Evolutionary conservation across 192 early-diverging fungal genomes (phyloP).

Genomic region (Dissophora ornata): DNA sequence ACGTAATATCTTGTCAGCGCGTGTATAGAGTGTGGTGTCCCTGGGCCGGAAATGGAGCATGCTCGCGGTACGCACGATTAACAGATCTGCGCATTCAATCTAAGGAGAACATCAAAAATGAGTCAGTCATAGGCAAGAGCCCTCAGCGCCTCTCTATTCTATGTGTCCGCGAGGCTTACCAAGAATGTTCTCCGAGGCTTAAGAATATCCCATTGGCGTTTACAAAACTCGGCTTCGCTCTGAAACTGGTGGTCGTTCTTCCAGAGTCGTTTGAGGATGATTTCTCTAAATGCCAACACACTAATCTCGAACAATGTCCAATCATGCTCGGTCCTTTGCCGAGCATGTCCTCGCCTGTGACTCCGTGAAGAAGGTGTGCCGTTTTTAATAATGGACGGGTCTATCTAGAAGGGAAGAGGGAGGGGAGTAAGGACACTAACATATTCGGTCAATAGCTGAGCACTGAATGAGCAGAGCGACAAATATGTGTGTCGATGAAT

Average conservation of each 20-base stretch:
- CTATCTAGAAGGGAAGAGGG: conserved; percentile 19
- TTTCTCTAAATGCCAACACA: conserved; percentile 43
- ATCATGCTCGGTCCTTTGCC: conserved; percentile 1
- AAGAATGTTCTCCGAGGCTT: conserved; percentile 15
- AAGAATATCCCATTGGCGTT: conserved; percentile 38
- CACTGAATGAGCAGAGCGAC: background rate
- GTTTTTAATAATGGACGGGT: conserved; percentile 31
- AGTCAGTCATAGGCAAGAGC: too few species aligned
- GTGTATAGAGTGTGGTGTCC: too few species aligned
- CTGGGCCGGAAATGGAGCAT: too few species aligned
- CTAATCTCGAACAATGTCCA: conserved; percentile 27
- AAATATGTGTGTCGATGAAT: background rate
- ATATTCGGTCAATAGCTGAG: too few species aligned
- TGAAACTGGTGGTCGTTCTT: conserved; percentile 28
- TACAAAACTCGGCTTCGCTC: conserved; percentile 48
- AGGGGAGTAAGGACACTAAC: background rate
- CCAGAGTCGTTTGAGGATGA: conserved; percentile 38
- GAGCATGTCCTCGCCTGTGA: conserved; percentile 25
- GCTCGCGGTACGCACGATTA: conserved; percentile 19
- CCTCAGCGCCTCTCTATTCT: too few species aligned
- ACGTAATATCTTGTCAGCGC: too few species aligned
- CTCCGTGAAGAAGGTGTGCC: conserved; percentile 21
- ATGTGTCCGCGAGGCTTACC: too few species aligned
- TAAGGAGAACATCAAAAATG: background rate
- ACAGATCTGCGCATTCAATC: conserved; percentile 46